phyloP scores from a whole-genome alignment of 164 flowering plant genomes.

The Liriodendron chinense region DNA sequence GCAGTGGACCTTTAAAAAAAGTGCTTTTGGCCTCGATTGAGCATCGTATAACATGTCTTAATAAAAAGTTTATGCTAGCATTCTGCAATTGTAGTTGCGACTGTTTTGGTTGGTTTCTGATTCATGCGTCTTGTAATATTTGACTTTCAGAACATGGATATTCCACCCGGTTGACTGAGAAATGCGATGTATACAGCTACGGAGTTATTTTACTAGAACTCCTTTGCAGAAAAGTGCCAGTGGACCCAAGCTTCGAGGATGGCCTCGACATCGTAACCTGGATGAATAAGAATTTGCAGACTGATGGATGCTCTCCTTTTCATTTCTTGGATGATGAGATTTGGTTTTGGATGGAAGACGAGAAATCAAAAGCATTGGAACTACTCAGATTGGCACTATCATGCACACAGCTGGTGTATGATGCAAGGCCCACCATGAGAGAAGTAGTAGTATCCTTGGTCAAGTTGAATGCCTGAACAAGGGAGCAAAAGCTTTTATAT shows the following conservation, averaged over 20 bases:
- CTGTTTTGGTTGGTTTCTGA: neutral
- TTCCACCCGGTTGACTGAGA: slow-evolving; percentile 25
- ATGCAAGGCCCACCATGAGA: slow-evolving; percentile 30
- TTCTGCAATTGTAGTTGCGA: neutral
- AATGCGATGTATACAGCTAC: slow-evolving; percentile 26
- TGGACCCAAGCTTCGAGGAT: slow-evolving; percentile 29
- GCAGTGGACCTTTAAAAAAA: neutral
- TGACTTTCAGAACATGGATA: slow-evolving; percentile 26
- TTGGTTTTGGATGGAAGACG: slow-evolving; percentile 18
- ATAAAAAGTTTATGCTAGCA: neutral
- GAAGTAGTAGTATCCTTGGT: slow-evolving; percentile 15
- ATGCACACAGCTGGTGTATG: slow-evolving; percentile 25
- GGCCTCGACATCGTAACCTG: slow-evolving; percentile 30
- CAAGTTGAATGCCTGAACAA: neutral
- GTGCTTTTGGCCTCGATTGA: neutral
- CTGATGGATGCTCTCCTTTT: slow-evolving; percentile 11
- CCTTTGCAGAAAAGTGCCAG: slow-evolving; percentile 34
- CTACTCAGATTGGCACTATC: slow-evolving; percentile 23
- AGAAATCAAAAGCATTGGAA: slow-evolving; percentile 24
- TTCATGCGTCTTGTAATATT: neutral
- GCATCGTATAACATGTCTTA: neutral
- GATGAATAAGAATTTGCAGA: slow-evolving; percentile 20
- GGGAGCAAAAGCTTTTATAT: neutral
- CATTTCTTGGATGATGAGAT: slow-evolving; percentile 7
- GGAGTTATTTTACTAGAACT: slow-evolving; percentile 36